A percentile compares a stretch with the other conserved stretches of the same genome.
Conservation (phyloP, 2,329 filamentous ascomycete species). For the Coniochaeta sp. region DNA sequence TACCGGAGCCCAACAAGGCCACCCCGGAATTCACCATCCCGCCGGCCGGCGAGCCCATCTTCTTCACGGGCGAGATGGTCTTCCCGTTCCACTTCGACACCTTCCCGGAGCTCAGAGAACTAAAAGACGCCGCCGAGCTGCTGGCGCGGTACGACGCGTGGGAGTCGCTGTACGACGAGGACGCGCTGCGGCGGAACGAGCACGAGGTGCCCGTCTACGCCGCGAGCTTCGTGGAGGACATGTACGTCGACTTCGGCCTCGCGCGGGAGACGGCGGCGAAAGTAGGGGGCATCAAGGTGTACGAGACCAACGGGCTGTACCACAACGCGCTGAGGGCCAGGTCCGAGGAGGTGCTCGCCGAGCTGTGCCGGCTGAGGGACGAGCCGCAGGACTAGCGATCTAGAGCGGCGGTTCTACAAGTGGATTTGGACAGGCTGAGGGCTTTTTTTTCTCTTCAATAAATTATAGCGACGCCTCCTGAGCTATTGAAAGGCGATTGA, state of each 20-base stretch:
- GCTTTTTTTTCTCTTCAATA: too few relatives aligned
- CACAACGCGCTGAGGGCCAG: constrained; percentile 74
- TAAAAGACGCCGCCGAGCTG: constrained; percentile 62
- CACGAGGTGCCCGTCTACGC: constrained; percentile 82
- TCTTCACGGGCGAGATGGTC: constrained; percentile 90
- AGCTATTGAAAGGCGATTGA: too few relatives aligned
- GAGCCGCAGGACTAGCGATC: constrained; percentile 49
- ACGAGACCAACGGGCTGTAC: constrained; percentile 79
- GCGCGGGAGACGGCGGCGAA: constrained; percentile 66
- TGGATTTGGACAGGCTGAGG: too few relatives aligned
- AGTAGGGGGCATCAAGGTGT: constrained; percentile 72
- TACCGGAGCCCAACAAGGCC: constrained; percentile 18
- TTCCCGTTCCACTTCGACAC: constrained; percentile 79
- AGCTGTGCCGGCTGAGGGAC: constrained; percentile 72
- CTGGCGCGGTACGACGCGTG: constrained; percentile 64
- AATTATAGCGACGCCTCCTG: too few relatives aligned
- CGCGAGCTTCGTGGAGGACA: constrained; percentile 76
- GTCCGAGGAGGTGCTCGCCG: constrained; percentile 67
- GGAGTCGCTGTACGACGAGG: constrained; percentile 69
- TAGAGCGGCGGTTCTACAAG: neutral
- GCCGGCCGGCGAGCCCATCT: constrained; percentile 46
- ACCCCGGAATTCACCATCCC: constrained; percentile 16
- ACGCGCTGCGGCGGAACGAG: constrained; percentile 62
- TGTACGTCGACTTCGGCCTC: constrained; percentile 80
- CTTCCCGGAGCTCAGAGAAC: constrained; percentile 64